A percentile compares a stretch with the other conserved stretches of the same genome.
phyloP scores from a whole-genome alignment of 345 rosid genomes.

The Schrenkiella parvula region DNA sequence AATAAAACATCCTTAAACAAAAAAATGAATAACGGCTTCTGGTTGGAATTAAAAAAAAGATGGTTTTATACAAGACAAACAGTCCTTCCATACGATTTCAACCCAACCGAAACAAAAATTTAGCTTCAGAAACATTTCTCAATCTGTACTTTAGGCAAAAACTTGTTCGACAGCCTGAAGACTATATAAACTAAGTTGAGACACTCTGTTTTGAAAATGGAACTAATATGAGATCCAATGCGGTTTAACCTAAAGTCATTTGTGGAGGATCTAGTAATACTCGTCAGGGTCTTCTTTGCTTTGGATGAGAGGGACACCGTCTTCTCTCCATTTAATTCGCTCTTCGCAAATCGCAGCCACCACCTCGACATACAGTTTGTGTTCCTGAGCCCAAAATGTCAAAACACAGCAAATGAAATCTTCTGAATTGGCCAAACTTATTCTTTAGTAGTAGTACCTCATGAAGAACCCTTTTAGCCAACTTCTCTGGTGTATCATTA shows the following conservation, averaged over 20 bases:
- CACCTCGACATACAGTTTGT: conserved; percentile 68
- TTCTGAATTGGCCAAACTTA: neutral
- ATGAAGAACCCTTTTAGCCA: conserved; percentile 73
- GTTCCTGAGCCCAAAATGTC: conserved; percentile 49
- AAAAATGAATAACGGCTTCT: neutral
- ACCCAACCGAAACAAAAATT: neutral
- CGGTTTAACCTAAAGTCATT: neutral
- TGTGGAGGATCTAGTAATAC: conserved; percentile 31
- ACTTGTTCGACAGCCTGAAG: neutral
- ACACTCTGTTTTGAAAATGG: neutral
- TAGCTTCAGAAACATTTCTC: neutral
- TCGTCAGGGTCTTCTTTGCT: conserved; percentile 49
- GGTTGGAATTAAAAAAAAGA: neutral
- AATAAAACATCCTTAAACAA: neutral
- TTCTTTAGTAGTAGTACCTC: conserved; percentile 43
- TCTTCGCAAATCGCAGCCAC: conserved; percentile 63
- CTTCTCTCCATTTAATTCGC: conserved; percentile 76
- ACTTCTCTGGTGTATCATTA: conserved; percentile 61
- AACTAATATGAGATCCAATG: conserved; percentile 8
- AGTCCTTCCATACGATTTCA: neutral
- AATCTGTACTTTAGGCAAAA: conserved; percentile 1
- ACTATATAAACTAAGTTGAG: no score
- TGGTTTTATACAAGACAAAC: conserved; percentile 13
- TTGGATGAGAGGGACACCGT: conserved; percentile 72
- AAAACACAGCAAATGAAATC: neutral